Conservation (phyloP, 306 rosid genomes). For the Vicia sativa region DNA sequence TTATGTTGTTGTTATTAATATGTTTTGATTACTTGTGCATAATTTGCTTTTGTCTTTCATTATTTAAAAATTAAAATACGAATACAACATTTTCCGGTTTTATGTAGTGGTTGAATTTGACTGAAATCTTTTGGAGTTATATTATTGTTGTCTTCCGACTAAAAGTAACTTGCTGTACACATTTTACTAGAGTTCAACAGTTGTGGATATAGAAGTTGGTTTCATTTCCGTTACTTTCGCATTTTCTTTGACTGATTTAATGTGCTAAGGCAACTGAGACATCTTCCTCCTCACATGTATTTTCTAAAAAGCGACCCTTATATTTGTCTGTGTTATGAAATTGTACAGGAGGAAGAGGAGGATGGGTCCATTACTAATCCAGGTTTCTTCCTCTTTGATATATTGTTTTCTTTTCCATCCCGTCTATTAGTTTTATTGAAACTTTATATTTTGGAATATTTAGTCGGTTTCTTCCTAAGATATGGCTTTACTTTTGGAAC, state of each 20-base stretch:
- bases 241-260: slow-evolving; percentile 11
- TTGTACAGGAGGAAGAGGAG: slow-evolving; percentile 78
- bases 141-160: neutral
- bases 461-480: slow-evolving; percentile 34
- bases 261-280: slow-evolving; percentile 19
- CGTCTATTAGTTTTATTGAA: slow-evolving; percentile 19
- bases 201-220: slow-evolving; percentile 29
- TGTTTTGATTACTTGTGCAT: slow-evolving; percentile 21
- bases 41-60: slow-evolving; percentile 8
- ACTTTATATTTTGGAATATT: slow-evolving; percentile 25
- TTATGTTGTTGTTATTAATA: slow-evolving; percentile 1
- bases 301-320: slow-evolving; percentile 22
- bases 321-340: slow-evolving; percentile 33
- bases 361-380: slow-evolving; percentile 60
- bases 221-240: slow-evolving; percentile 4
- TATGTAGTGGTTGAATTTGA: neutral
- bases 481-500: slow-evolving; percentile 33
- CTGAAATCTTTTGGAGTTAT: slow-evolving; percentile 18
- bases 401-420: slow-evolving; percentile 15
- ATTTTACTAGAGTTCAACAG: slow-evolving; percentile 9
- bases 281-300: slow-evolving; percentile 9
- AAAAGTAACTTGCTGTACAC: slow-evolving; percentile 11
- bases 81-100: slow-evolving; percentile 2
- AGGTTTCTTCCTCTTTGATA: slow-evolving; percentile 60
- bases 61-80: neutral